A percentile compares a stretch with the other conserved stretches of the same genome.
phyloP scores from a whole-genome alignment of 169 alveolate genomes.

The Cryptosporidium ryanae region DNA sequence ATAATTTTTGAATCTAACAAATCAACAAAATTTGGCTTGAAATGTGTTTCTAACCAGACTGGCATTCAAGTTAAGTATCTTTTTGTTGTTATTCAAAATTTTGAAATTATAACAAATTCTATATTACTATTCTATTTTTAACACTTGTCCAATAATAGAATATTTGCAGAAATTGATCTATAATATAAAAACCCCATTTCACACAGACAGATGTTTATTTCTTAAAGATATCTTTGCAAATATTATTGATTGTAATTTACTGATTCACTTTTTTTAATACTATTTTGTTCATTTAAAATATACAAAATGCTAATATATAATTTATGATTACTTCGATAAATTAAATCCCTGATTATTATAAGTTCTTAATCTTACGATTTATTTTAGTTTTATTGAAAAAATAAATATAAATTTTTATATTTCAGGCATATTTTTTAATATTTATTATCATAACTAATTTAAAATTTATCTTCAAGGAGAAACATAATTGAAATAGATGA shows the following conservation, averaged over 20 bases:
- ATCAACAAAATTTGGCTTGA: constrained; percentile 75
- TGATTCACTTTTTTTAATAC: not conserved
- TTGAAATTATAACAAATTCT: not conserved
- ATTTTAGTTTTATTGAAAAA: no score
- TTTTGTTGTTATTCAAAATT: not conserved
- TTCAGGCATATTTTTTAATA: no score
- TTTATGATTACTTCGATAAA: not conserved
- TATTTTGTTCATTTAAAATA: not conserved
- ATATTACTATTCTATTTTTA: not conserved
- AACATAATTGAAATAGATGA: no score
- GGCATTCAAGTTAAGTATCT: constrained; percentile 31
- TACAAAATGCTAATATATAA: not conserved
- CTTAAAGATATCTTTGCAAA: constrained; percentile 30
- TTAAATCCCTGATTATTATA: no score
- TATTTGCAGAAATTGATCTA: constrained; percentile 52
- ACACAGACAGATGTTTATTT: constrained; percentile 41
- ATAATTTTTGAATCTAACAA: constrained; percentile 89
- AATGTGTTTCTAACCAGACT: constrained; percentile 54
- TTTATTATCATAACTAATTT: no score
- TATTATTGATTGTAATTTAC: not conserved
- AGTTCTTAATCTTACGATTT: no score
- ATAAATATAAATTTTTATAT: no score
- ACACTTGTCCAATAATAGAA: constrained; percentile 4
- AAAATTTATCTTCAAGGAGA: no score
- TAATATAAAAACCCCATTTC: constrained; percentile 37